phyloP scores from a whole-genome alignment of 2,329 filamentous ascomycete genomes.

The Lachnellula arida region DNA sequence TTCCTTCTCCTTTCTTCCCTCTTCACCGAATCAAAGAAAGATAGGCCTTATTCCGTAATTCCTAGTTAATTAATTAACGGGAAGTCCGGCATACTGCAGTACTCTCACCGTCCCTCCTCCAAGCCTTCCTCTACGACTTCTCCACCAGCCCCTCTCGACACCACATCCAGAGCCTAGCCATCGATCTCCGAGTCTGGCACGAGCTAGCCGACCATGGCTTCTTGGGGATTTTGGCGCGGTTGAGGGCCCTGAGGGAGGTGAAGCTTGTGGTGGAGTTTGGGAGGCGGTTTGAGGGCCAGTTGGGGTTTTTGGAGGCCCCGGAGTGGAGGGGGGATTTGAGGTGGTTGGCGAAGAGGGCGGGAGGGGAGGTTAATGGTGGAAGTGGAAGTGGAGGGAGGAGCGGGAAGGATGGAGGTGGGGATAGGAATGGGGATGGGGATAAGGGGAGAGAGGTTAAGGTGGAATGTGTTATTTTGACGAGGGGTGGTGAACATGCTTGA shows the following conservation, averaged over 20 bases:
- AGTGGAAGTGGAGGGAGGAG: slow-evolving; percentile 3
- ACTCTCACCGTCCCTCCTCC: slow-evolving; percentile 22
- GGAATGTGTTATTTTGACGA: slow-evolving; percentile 25
- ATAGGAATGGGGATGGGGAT: not conserved
- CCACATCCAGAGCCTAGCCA: slow-evolving; percentile 14
- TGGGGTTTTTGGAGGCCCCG: slow-evolving; percentile 19
- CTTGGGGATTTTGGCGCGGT: slow-evolving; percentile 16
- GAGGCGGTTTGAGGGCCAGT: slow-evolving; percentile 14
- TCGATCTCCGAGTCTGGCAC: slow-evolving; percentile 24
- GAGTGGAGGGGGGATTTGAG: slow-evolving; percentile 24
- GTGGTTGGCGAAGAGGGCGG: slow-evolving; percentile 20
- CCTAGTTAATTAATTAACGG: too few relatives aligned
- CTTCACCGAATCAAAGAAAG: not conserved
- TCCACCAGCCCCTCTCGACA: slow-evolving; percentile 19
- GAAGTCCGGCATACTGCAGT: not conserved
- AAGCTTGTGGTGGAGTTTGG: slow-evolving; percentile 27
- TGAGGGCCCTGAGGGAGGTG: slow-evolving; percentile 19
- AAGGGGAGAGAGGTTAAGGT: slow-evolving; percentile 12
- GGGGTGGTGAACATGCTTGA: slow-evolving; percentile 22
- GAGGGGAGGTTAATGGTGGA: slow-evolving; percentile 13
- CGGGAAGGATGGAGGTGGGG: not conserved
- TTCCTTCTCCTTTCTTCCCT: slow-evolving; percentile 11
- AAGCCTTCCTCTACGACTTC: slow-evolving; percentile 22
- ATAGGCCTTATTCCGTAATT: too few relatives aligned
- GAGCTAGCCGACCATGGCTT: slow-evolving; percentile 23